Evolutionary conservation across 2,329 filamentous ascomycete species (phyloP).

Genomic region (Tolypocladium sp.): DNA sequence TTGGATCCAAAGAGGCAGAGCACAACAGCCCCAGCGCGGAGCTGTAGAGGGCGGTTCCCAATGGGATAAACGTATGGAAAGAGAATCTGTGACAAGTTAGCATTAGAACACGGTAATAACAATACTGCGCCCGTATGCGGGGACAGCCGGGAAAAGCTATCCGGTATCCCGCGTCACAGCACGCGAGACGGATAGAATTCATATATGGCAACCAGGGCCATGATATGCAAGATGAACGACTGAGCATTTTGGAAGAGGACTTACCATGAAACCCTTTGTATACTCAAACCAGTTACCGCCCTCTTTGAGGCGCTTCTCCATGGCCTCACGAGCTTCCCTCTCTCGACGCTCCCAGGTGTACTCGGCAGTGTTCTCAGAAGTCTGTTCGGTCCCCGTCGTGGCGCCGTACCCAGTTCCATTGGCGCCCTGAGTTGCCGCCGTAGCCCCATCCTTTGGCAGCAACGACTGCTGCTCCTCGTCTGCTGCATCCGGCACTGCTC

Average conservation of each 20-base stretch:
- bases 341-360: conserved; percentile 44
- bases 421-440: conserved; percentile 8
- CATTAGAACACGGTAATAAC: background rate
- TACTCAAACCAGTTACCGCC: conserved; percentile 73
- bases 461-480: conserved; percentile 53
- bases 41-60: conserved; percentile 54
- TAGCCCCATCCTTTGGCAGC: conserved; percentile 25
- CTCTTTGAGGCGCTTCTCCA: conserved; percentile 60
- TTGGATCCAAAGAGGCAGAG: conserved; percentile 63
- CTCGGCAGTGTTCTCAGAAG: conserved; percentile 33
- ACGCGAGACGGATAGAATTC: background rate
- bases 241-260: conserved; percentile 4
- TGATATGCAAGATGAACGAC: background rate
- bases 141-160: background rate
- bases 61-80: conserved; percentile 73
- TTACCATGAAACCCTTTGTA: conserved; percentile 58
- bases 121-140: no score
- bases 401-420: conserved; percentile 30
- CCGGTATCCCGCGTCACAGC: background rate
- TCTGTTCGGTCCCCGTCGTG: conserved; percentile 27
- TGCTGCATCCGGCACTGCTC: conserved; percentile 12
- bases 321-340: conserved; percentile 46
- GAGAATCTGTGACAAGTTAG: conserved; percentile 45
- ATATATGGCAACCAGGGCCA: background rate
- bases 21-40: conserved; percentile 57